Evolutionary conservation across 352 stramenopile species (phyloP), one percentile per base, ranked within the genome.

Genomic region (Phytophthora macrochlamydospora): DNA sequence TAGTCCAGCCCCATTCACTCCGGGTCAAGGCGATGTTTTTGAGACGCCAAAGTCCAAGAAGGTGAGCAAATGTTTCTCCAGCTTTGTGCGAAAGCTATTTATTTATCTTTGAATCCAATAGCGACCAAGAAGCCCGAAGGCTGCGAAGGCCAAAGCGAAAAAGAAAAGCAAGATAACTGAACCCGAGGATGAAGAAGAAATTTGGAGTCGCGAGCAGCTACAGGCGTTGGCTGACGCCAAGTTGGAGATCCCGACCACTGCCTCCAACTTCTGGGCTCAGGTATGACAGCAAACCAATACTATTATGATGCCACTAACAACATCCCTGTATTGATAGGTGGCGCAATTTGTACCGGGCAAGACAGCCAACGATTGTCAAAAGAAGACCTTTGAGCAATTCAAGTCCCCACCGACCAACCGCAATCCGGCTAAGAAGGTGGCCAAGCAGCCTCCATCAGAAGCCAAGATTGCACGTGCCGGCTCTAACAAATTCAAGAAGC

Each of bases 401-500:
- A 60, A 70, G 31, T 87, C 76, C 4, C 76, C 78, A 14, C 78
- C 76, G 12, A 75, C 50, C 14, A 63, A 75, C 50, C 70, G 66
- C 9, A 78, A 78, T 54, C 18, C 32, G 45, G 52, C 51, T 1
- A 81, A 74, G 7, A 85, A 75, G 7, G 3, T 31, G 4, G 64
- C 67, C 14, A 83, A 75, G 37, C 65, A 64, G 65, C 32, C 33
- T 2, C 71, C 55, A 14, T 49, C 51, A 2, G 30, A 48, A 32
- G 51, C 38, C 12, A 92, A 93, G 53, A 79, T 93, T 33, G 72
- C 81, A 14, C 83, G 85, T 6, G 79, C 84, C 24, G 85, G 85
- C 11, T 90, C 83, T 18, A 93, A 92, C 42, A 73, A 84, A 51
- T 93, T 92, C 59, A 93, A 93, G 65, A 92, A 93, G 49, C 85